Evolutionary conservation across 2,329 filamentous ascomycete genomes (phyloP), one percentile per base, ranked within the genome.

Genomic region (Penicillium frequentans): DNA sequence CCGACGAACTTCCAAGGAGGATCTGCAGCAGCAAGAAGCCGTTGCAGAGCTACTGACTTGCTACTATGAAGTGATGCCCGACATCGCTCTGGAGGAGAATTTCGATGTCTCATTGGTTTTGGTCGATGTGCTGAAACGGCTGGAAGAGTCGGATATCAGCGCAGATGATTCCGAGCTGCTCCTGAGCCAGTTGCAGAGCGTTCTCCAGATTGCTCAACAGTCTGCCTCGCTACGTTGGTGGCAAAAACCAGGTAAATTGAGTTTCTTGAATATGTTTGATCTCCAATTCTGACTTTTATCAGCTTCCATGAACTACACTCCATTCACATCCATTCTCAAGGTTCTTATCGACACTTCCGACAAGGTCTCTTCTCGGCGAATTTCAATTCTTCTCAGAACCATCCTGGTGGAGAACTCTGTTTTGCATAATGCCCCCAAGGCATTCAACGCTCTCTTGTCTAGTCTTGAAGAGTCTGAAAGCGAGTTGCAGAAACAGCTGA

Each of bases 201-300:
- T 96, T 19, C 84, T 96, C 19, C 83, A 86, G 29, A 90, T 97
- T 70, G 91, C 93, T 3, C 85, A 86, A 60, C 86, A 88, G 65
- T 96, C 92, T 3, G 86, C 90, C 0, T 87, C 88, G 6, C 95
- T 96, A 87, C 86, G 89, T 60, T 98, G 93, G 93, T 97, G 95
- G 78, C 83, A 89, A 60, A 93, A 90, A 68, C 79, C 82, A 59
- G 84, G 81, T 77, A 70, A 21, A 10, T 47, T 26, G 16, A 19
- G 2, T 24, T 16, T n/a, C 16, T 43, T 24, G 6, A 19, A 9
- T 5, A 16, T n/a, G 10, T 27, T 11, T 51, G 24, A 29, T 29
- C 27, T 33, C 13, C 8, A 31, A 35, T 23, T 33, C 49, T 60
- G n/a, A 61, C 44, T 9, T 11, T 10, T 11, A 19, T 16, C 52